Evolutionary conservation across 139 green algal genomes (phyloP).

Genomic region (Monoraphidium neglectum): DNA sequence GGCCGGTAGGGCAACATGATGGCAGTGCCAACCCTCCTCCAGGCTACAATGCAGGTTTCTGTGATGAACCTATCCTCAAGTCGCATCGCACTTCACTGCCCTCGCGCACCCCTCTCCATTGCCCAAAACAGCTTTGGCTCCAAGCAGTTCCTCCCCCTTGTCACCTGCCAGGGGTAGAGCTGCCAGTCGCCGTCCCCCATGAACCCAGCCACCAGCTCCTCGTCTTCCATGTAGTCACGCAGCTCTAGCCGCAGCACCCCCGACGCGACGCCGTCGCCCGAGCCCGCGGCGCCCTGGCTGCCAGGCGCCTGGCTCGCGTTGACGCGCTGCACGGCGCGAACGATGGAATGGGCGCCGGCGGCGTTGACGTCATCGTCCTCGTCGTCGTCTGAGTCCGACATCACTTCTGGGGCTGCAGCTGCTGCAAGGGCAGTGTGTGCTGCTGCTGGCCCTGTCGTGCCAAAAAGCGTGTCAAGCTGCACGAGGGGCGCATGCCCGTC

Average conservation of each 20-base stretch:
- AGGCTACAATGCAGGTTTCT: background rate
- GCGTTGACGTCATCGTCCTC: background rate
- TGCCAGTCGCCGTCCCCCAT: slow-evolving; percentile 40
- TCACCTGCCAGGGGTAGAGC: slow-evolving; percentile 83
- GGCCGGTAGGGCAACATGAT: background rate
- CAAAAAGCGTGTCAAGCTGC: background rate
- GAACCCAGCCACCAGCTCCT: slow-evolving; percentile 48
- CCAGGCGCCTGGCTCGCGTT: background rate
- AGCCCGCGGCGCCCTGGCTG: background rate
- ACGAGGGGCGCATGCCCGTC: background rate
- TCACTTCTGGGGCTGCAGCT: background rate
- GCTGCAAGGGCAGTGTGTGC: background rate
- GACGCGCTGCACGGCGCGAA: background rate
- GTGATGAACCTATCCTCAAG: background rate
- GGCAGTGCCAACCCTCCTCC: background rate
- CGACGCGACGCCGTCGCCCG: background rate
- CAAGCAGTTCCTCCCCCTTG: background rate
- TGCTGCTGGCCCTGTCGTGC: background rate
- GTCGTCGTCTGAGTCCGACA: background rate
- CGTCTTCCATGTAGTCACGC: slow-evolving; percentile 8
- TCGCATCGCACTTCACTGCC: background rate
- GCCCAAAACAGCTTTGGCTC: background rate
- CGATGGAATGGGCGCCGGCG: background rate
- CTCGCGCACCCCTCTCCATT: background rate
- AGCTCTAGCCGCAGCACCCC: background rate